Percentiles rank a stretch among this genome's conserved stretches.
Conservation (phyloP, 148 eudicot genomes). For the Persicaria maculosa region DNA sequence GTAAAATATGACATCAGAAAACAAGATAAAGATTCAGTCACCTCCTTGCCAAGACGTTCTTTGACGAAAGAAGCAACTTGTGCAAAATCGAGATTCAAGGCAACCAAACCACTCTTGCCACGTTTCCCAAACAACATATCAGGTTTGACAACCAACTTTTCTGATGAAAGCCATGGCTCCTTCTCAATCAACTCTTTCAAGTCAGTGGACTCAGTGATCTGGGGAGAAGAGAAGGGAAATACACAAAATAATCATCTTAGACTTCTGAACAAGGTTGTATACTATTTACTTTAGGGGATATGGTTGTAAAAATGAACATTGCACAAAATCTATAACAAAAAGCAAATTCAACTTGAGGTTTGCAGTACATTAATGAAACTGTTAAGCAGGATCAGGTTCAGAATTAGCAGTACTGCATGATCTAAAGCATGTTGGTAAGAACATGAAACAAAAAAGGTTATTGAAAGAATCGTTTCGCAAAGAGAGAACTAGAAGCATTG, state of each 20-base stretch:
- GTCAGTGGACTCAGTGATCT: slow-evolving; percentile 65
- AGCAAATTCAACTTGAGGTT: neutral
- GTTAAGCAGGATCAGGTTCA: neutral
- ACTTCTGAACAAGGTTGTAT: no score
- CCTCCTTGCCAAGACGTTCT: slow-evolving; percentile 66
- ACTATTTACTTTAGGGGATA: neutral
- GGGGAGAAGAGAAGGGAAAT: neutral
- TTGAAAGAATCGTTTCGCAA: neutral
- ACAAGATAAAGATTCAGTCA: slow-evolving; percentile 5
- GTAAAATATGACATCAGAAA: neutral
- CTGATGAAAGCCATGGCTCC: slow-evolving; percentile 72
- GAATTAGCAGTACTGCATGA: neutral
- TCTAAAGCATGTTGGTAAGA: no score
- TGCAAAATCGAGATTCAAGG: slow-evolving; percentile 67
- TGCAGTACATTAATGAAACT: neutral
- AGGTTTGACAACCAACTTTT: slow-evolving; percentile 71
- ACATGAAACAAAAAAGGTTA: neutral
- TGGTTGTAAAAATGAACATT: neutral
- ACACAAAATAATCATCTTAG: neutral
- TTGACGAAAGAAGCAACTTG: slow-evolving; percentile 78
- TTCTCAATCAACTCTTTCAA: slow-evolving; percentile 45
- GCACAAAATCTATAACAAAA: neutral
- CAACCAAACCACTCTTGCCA: slow-evolving; percentile 82
- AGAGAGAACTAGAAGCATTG: neutral
- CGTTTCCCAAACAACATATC: slow-evolving; percentile 91